These are phyloP conservation scores for Coniella vitis DNA, from an alignment of 2,329 filamentous ascomycete genomes.

Conservation along the genomic window DNA sequence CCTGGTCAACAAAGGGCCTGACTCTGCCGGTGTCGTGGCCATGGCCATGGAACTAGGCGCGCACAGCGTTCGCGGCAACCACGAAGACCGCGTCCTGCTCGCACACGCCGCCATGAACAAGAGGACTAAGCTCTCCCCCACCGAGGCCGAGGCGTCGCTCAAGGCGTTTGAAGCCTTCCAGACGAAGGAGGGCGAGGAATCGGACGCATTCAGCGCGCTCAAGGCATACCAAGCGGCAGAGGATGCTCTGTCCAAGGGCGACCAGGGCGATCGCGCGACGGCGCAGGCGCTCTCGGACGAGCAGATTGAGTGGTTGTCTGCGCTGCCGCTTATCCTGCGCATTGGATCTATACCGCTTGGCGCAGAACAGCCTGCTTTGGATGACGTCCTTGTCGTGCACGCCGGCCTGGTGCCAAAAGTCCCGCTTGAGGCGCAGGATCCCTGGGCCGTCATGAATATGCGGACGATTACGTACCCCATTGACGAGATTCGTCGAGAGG, in stretches of 20 bases:
- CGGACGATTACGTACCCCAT: slow-evolving; percentile 61
- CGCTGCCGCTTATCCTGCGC: slow-evolving; percentile 71
- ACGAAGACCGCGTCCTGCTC: slow-evolving; percentile 81
- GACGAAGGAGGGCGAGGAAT: slow-evolving; percentile 20
- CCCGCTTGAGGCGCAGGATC: slow-evolving; percentile 62
- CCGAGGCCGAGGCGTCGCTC: neutral
- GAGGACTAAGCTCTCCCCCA: neutral
- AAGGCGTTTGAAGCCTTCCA: slow-evolving; percentile 16
- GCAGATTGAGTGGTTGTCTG: slow-evolving; percentile 63
- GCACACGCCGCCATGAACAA: slow-evolving; percentile 40
- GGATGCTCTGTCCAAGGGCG: slow-evolving; percentile 25
- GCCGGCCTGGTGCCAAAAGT: slow-evolving; percentile 77
- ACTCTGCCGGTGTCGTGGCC: slow-evolving; percentile 71
- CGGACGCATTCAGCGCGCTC: slow-evolving; percentile 12
- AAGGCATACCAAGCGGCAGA: slow-evolving; percentile 16
- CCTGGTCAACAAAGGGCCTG: slow-evolving; percentile 78
- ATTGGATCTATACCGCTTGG: slow-evolving; percentile 52
- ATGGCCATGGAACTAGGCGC: slow-evolving; percentile 68
- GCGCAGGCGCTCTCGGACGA: slow-evolving; percentile 45
- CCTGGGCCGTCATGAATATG: slow-evolving; percentile 88
- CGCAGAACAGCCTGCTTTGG: slow-evolving; percentile 23
- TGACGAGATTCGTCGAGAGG: slow-evolving; percentile 41
- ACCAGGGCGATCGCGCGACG: slow-evolving; percentile 43
- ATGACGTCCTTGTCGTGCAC: slow-evolving; percentile 71
- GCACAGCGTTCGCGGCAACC: slow-evolving; percentile 82